A percentile compares a stretch with the other conserved stretches of the same genome.
These are phyloP conservation scores for Thuidium tamariscinum DNA, from an alignment of 225 moss, liverwort and hornwort genomes.

Conservation along the genomic window DNA sequence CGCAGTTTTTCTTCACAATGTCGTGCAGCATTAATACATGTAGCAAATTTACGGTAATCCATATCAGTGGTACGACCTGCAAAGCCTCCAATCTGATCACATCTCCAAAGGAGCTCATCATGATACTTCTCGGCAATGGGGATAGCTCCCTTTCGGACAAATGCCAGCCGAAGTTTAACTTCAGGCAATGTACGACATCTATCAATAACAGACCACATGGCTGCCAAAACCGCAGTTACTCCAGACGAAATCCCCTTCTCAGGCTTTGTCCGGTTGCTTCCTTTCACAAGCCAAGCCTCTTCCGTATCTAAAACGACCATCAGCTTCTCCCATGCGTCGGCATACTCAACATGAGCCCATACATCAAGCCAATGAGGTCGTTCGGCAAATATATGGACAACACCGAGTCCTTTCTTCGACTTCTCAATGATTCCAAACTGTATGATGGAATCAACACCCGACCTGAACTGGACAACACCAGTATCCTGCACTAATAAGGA, in stretches of 20 bases:
- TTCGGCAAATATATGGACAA: constrained; percentile 63
- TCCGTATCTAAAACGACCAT: constrained; percentile 40
- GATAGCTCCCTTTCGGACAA: constrained; percentile 53
- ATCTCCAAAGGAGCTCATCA: constrained; percentile 52
- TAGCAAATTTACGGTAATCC: constrained; percentile 62
- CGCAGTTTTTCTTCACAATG: constrained; percentile 52
- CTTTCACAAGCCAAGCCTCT: constrained; percentile 58
- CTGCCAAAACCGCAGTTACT: constrained; percentile 50
- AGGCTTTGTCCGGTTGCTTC: background rate
- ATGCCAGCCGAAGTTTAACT: constrained; percentile 55
- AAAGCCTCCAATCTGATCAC: constrained; percentile 54
- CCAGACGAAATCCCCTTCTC: constrained; percentile 51
- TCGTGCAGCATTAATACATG: constrained; percentile 72
- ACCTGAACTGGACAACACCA: constrained; percentile 60
- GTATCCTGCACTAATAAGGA: constrained; percentile 48
- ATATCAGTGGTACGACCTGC: constrained; percentile 54
- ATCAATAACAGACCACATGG: constrained; percentile 77
- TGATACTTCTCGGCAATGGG: constrained; percentile 65
- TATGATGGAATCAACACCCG: constrained; percentile 43
- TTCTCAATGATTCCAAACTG: constrained; percentile 47
- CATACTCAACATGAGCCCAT: constrained; percentile 75
- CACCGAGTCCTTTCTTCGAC: constrained; percentile 54
- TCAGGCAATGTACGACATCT: constrained; percentile 74
- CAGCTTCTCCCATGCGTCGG: constrained; percentile 71
- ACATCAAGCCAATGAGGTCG: constrained; percentile 74